Conservation (phyloP, 2,329 filamentous ascomycete species). For the Penicillium sp. region DNA sequence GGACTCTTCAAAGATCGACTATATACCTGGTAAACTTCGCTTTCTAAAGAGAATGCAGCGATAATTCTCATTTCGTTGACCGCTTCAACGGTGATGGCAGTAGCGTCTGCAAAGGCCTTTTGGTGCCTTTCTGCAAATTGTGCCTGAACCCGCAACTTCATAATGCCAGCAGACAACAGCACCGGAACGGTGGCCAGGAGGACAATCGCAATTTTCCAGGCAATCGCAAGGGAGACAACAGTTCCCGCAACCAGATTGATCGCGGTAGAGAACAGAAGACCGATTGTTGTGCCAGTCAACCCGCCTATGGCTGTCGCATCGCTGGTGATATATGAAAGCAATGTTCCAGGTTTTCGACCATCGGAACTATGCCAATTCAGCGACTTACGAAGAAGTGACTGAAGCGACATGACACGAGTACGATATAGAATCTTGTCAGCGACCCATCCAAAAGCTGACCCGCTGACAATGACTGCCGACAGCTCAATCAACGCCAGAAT, state of each 20-base stretch:
- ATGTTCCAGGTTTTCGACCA: slow-evolving; percentile 53
- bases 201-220: slow-evolving; percentile 69
- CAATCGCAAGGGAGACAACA: slow-evolving; percentile 61
- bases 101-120: slow-evolving; percentile 43
- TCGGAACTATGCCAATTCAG: slow-evolving; percentile 64
- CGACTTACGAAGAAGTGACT: slow-evolving; percentile 58
- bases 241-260: slow-evolving; percentile 63
- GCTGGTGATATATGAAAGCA: slow-evolving; percentile 62
- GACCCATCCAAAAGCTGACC: slow-evolving; percentile 50
- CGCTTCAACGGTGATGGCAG: slow-evolving; percentile 44
- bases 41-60: slow-evolving; percentile 43
- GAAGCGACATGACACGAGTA: slow-evolving; percentile 57
- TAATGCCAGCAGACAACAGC: slow-evolving; percentile 60
- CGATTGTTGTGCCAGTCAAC: slow-evolving; percentile 63
- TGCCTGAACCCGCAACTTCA: slow-evolving; percentile 60
- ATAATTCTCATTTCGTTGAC: slow-evolving; percentile 45
- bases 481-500: slow-evolving; percentile 53
- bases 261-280: slow-evolving; percentile 60
- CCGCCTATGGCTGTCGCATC: slow-evolving; percentile 61
- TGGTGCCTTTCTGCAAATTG: slow-evolving; percentile 51
- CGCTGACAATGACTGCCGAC: slow-evolving; percentile 55
- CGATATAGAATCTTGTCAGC: slow-evolving; percentile 59
- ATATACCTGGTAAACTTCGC: slow-evolving; percentile 40
- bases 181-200: slow-evolving; percentile 63
- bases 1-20: slow-evolving; percentile 36